A percentile compares a stretch with the other conserved stretches of the same genome.
These are phyloP conservation scores for Clonostachys solani DNA, from an alignment of 2,329 filamentous ascomycete genomes.

Conservation along the genomic window DNA sequence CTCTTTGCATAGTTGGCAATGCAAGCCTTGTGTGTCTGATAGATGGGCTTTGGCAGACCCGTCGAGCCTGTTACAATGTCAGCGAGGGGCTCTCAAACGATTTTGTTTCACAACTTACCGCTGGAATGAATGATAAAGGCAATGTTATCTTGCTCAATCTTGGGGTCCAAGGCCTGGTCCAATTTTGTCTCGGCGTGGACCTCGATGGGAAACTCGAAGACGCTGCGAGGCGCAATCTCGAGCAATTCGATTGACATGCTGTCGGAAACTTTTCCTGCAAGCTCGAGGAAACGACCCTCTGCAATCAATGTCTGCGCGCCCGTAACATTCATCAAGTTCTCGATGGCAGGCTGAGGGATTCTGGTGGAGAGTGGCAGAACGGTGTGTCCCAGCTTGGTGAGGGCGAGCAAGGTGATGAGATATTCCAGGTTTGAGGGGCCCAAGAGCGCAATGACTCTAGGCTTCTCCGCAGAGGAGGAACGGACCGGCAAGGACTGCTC, in stretches of 20 bases:
- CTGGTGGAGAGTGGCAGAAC: constrained; percentile 29
- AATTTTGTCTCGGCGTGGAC: constrained; percentile 11
- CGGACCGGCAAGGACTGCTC: constrained; percentile 12
- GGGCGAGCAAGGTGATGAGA: constrained; percentile 46
- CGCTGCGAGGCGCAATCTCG: constrained; percentile 14
- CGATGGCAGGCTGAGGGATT: constrained; percentile 22
- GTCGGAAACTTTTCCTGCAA: constrained; percentile 9
- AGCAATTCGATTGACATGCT: constrained; percentile 9
- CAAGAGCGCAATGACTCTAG: constrained; percentile 40
- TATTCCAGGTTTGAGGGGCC: constrained; percentile 51
- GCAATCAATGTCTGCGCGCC: constrained; percentile 15
- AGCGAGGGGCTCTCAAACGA: background rate
- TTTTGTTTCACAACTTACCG: constrained; percentile 10
- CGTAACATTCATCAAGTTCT: constrained; percentile 17
- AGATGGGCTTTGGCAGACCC: constrained; percentile 59
- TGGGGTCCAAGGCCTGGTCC: constrained; percentile 3
- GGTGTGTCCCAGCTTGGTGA: constrained; percentile 51
- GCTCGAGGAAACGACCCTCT: constrained; percentile 13
- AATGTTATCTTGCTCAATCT: constrained; percentile 12
- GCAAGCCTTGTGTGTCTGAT: constrained; percentile 45
- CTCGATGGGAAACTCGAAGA: constrained; percentile 14
- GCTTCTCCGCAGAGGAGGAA: constrained; percentile 13
- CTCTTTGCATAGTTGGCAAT: constrained; percentile 38
- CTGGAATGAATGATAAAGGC: constrained; percentile 24
- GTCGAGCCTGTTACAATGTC: constrained; percentile 42